Evolutionary conservation across 305 asterid genomes (phyloP).

Genomic region (Solanum chacoense): DNA sequence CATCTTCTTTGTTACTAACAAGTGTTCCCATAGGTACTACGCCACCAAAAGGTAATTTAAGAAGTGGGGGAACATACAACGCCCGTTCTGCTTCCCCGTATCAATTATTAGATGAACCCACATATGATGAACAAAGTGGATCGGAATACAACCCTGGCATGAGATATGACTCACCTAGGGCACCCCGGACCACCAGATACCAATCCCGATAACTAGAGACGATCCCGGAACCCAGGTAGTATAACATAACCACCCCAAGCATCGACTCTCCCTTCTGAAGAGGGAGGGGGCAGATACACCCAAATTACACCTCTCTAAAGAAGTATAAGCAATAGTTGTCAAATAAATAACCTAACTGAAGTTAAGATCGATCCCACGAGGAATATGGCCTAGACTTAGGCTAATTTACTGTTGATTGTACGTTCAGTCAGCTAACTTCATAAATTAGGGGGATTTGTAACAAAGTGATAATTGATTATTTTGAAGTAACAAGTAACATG

Average conservation of each 20-base stretch:
- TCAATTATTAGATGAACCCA: background rate
- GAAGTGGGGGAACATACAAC: background rate
- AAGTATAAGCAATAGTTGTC: background rate
- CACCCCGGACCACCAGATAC: background rate
- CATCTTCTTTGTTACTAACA: background rate
- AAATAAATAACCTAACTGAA: background rate
- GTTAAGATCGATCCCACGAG: background rate
- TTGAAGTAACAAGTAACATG: no score
- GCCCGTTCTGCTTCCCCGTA: background rate
- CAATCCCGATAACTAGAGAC: background rate
- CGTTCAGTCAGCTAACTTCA: no score
- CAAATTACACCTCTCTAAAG: background rate
- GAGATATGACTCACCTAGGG: no score
- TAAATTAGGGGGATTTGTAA: no score
- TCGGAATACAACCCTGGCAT: no score
- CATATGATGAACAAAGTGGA: background rate
- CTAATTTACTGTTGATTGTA: no score
- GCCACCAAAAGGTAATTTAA: background rate
- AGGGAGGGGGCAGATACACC: background rate
- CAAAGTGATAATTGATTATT: no score
- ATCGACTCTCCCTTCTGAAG: no score
- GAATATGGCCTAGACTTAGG: background rate
- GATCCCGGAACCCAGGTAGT: no score
- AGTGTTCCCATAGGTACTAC: background rate
- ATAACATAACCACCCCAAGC: no score